Base-by-base conservation (phyloP, 768 basidiomycete genomes). In the Boletus reticuloceps region DNA sequence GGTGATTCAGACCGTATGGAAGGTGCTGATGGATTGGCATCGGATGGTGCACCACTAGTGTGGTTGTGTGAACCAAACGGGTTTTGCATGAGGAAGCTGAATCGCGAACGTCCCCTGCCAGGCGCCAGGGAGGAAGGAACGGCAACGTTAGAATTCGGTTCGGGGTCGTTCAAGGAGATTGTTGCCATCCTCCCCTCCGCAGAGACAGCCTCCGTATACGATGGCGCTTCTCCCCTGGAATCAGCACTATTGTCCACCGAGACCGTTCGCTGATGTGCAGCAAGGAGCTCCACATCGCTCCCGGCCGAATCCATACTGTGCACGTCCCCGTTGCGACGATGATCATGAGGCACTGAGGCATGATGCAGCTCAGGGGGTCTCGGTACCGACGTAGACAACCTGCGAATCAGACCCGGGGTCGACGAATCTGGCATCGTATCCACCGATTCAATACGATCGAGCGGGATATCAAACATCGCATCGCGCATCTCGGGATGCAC, bases 211-310 rank as follows among this genome's bases (percentile, higher is more conserved):
- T 89, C 86, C 48, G 79, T 81, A 67, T 91, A 91, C 0, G 87
- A 69, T 5, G 89, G 88, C 6, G 85, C 84, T 39, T 83, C 82
- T 22, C 86, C 89, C 57, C 83, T 72, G 10, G 79, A 75, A 62
- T 78, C 79, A 13, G 25, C 43, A 17, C 17, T n/a, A 14, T 16
- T 19, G 14, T 50, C 55, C 25, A 12, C 43, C 22, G 64, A 66
- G 11, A 57, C 10, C 0, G 4, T 40, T 14, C 60, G 59, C n/a
- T 45, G 52, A 36, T 69, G 66, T 9, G 49, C 19, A 34, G 37
- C 44, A 32, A 70, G 56, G 1, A 70, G 39, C 27, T 60, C 70
- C 3, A 51, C 47, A 22, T 61, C 62, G 47, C 66, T 70, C 36
- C 55, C 66, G 20, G 45, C 48, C 38, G 68, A 68, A 16, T 51